These are phyloP conservation scores for Stenogyne calaminthoides DNA, from an alignment of 305 asterid species.

Conservation along the genomic window DNA sequence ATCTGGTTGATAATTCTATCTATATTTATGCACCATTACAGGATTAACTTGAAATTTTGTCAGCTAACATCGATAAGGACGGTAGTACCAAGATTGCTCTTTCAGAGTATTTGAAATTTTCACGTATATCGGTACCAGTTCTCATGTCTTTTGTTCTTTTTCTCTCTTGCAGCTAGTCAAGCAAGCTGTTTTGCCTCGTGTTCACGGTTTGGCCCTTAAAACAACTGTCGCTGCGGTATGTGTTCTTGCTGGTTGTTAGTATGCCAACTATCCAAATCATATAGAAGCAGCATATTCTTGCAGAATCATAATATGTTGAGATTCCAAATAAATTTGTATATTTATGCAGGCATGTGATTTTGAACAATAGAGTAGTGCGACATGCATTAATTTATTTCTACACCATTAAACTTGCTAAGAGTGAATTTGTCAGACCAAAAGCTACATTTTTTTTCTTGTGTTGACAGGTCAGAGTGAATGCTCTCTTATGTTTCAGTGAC, in stretches of 20 bases:
- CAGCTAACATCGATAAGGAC: conserved; percentile 10
- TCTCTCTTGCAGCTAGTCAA: conserved; percentile 69
- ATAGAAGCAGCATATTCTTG: conserved; percentile 1
- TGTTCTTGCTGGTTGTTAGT: conserved; percentile 27
- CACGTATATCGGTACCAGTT: conserved; percentile 6
- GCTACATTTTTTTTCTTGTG: conserved; percentile 19
- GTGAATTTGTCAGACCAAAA: conserved; percentile 20
- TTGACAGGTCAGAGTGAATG: conserved; percentile 96
- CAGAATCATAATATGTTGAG: background rate
- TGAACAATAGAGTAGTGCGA: background rate
- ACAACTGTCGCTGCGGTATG: conserved; percentile 98
- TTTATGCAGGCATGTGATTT: conserved; percentile 6
- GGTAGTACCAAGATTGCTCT: background rate
- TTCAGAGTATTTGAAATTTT: conserved; percentile 14
- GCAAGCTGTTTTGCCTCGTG: conserved; percentile 86
- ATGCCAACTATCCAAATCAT: conserved; percentile 24
- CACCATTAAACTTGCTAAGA: background rate
- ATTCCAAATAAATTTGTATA: conserved; percentile 3
- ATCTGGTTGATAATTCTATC: conserved; percentile 27
- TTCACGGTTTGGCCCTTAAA: conserved; percentile 94
- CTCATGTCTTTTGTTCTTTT: conserved; percentile 10
- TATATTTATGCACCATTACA: too few relatives aligned
- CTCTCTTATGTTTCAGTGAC: conserved; percentile 82
- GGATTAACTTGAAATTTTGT: background rate
- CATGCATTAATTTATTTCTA: background rate